Evolutionary conservation across 306 rosid genomes (phyloP).

Genomic region (Hippophae rhamnoides): DNA sequence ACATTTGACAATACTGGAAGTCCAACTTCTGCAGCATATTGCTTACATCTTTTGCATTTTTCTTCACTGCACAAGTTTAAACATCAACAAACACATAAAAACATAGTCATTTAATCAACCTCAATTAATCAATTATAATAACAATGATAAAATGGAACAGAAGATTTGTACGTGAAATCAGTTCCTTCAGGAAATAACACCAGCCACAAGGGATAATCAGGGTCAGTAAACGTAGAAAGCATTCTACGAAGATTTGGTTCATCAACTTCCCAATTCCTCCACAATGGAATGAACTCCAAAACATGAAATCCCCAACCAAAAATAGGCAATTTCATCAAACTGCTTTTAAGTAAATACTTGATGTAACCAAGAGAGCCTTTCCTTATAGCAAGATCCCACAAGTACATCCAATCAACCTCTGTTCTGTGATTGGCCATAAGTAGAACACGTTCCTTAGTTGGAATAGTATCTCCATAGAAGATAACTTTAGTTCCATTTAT

Average conservation of each 20-base stretch:
- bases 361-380: slow-evolving; percentile 70
- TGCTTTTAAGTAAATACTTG: slow-evolving; percentile 83
- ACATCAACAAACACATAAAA: slow-evolving; percentile 10
- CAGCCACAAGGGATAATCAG: slow-evolving; percentile 74
- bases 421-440: slow-evolving; percentile 86
- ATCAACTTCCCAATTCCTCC: slow-evolving; percentile 88
- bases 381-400: slow-evolving; percentile 88
- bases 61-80: slow-evolving; percentile 45
- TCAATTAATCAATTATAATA: not conserved
- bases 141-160: slow-evolving; percentile 12
- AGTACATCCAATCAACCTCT: slow-evolving; percentile 99
- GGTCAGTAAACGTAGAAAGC: slow-evolving; percentile 55
- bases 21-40: slow-evolving; percentile 64
- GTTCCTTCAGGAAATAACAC: slow-evolving; percentile 98
- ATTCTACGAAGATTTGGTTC: slow-evolving; percentile 41
- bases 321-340: slow-evolving; percentile 87
- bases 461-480: slow-evolving; percentile 70
- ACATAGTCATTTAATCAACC: not conserved
- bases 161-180: slow-evolving; percentile 60
- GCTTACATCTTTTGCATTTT: slow-evolving; percentile 55
- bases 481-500: slow-evolving; percentile 68
- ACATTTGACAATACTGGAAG: slow-evolving; percentile 69
- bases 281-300: slow-evolving; percentile 87
- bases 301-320: slow-evolving; percentile 95
- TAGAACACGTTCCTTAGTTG: slow-evolving; percentile 66